Percentiles rank a stretch among this genome's conserved stretches.
These are phyloP conservation scores for Aureobasidium namibiae DNA, from an alignment of 2,329 filamentous ascomycete species.

Conservation along the genomic window DNA sequence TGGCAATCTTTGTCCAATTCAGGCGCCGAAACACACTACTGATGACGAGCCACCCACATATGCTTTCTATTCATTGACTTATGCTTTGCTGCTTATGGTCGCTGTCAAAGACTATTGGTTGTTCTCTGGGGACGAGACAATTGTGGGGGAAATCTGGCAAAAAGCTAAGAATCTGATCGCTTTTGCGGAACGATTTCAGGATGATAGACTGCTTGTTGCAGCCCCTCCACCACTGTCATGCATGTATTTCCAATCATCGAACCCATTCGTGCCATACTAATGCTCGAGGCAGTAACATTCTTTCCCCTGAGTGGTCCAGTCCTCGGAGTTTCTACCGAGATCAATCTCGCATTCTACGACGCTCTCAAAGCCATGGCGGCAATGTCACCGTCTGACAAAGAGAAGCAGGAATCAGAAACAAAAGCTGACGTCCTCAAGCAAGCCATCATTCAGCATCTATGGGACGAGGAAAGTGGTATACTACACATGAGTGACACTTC, in stretches of 20 bases:
- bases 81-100: conserved; percentile 13
- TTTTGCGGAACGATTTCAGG: background rate
- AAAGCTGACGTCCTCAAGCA: background rate
- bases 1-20: conserved; percentile 16
- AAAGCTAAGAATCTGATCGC: background rate
- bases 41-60: conserved; percentile 15
- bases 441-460: background rate
- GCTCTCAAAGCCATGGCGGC: background rate
- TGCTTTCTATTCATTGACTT: conserved; percentile 16
- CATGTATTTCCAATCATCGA: background rate
- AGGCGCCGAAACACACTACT: conserved; percentile 13
- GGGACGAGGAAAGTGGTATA: background rate
- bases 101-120: background rate
- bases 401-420: background rate
- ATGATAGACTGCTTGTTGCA: background rate
- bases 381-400: background rate
- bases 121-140: background rate
- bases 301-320: background rate
- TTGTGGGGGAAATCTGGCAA: background rate
- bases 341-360: background rate
- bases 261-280: background rate
- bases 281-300: background rate
- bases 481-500: background rate
- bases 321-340: background rate
- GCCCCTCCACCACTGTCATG: background rate